Percentiles rank a stretch among this genome's conserved stretches.
Evolutionary conservation across 176 grass and related monocot species (phyloP).

Genomic region (Alloteropsis semialata): DNA sequence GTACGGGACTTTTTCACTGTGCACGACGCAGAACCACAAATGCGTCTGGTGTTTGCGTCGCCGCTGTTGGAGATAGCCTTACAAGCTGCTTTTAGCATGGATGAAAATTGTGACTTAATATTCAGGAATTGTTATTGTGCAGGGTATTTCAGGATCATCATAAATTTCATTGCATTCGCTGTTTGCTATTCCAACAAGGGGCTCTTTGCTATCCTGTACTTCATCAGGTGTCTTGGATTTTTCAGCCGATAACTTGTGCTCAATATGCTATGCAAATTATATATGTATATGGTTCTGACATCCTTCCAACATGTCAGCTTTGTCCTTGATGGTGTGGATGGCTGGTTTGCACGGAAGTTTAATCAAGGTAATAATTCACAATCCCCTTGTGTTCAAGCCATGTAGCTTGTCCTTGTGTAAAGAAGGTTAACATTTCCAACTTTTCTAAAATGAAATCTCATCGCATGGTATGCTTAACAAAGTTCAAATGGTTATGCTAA

Average conservation of each 20-base stretch:
- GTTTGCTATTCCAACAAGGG: slow-evolving; percentile 64
- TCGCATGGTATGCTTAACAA: slow-evolving; percentile 1
- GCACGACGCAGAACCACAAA: too few relatives aligned
- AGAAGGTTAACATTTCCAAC: not conserved
- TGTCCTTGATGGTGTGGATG: slow-evolving; percentile 75
- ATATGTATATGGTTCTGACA: slow-evolving; percentile 27
- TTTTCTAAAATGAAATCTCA: not conserved
- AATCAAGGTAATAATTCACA: slow-evolving; percentile 64
- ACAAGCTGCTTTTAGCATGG: too few relatives aligned
- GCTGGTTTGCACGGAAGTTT: slow-evolving; percentile 77
- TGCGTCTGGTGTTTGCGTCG: too few relatives aligned
- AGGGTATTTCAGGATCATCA: slow-evolving; percentile 93
- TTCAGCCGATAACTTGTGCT: not conserved
- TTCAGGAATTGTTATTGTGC: not conserved
- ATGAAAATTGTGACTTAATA: not conserved
- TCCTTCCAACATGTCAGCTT: slow-evolving; percentile 40
- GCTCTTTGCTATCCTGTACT: slow-evolving; percentile 88
- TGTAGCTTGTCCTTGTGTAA: not conserved
- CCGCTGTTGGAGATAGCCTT: too few relatives aligned
- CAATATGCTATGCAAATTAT: not conserved
- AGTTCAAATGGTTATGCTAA: not conserved
- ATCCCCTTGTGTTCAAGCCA: not conserved
- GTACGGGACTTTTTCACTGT: too few relatives aligned
- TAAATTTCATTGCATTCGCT: slow-evolving; percentile 84
- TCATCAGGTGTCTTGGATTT: slow-evolving; percentile 58